Conservation (phyloP, 1,284 basidiomycete genomes). For the Rhodotorula sp. region DNA sequence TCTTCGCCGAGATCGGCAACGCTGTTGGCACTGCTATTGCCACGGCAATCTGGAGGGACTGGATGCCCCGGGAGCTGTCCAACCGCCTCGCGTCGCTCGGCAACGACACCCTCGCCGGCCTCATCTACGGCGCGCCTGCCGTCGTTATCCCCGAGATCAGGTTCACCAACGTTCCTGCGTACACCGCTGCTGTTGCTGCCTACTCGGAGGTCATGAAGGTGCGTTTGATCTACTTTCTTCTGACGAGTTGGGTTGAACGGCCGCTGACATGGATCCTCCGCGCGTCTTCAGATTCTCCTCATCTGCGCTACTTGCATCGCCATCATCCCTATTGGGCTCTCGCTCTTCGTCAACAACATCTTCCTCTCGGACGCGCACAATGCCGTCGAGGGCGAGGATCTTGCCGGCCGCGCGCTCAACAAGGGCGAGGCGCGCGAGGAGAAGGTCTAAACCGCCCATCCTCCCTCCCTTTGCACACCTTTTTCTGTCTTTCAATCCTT, state of each 20-base stretch:
- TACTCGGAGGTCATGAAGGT: constrained; percentile 59
- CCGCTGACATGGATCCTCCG: constrained; percentile 51
- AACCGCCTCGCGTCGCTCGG: constrained; percentile 34
- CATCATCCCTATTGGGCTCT: constrained; percentile 38
- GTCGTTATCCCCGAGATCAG: constrained; percentile 49
- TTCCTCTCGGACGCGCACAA: constrained; percentile 38
- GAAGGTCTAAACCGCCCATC: too few relatives aligned
- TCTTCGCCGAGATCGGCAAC: constrained; percentile 76
- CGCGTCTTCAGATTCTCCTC: not conserved
- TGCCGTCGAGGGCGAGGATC: constrained; percentile 40
- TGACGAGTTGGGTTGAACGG: constrained; percentile 51
- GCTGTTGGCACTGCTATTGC: constrained; percentile 65
- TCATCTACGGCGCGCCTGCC: constrained; percentile 32
- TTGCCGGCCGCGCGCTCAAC: constrained; percentile 17
- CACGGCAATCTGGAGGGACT: constrained; percentile 50
- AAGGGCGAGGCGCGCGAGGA: too few relatives aligned
- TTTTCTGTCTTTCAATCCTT: too few relatives aligned
- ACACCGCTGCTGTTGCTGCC: constrained; percentile 24
- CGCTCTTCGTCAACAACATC: constrained; percentile 39
- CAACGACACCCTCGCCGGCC: constrained; percentile 34
- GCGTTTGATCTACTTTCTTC: constrained; percentile 48
- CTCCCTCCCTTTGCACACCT: too few relatives aligned
- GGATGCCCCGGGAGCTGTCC: constrained; percentile 39
- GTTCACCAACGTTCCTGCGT: constrained; percentile 36
- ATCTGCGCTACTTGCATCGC: not conserved